Conservation (phyloP, 805 yeast genomes). For the Nadsonia fulvescens region DNA sequence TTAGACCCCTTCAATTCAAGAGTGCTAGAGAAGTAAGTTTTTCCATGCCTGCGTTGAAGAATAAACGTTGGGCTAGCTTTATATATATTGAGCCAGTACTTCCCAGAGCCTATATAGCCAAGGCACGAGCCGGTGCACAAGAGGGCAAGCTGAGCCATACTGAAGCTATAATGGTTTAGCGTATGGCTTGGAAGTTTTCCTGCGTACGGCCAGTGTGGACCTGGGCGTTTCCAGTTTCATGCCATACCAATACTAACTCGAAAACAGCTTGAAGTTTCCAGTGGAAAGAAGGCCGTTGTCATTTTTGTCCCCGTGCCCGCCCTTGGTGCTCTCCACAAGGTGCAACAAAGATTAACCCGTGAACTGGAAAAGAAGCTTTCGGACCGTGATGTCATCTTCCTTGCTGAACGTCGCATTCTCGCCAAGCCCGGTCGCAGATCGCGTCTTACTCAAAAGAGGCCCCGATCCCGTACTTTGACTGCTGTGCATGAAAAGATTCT, state of each 20-base stretch:
- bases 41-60: too few relatives aligned
- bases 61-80: too few relatives aligned
- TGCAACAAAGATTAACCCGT: constrained; percentile 84
- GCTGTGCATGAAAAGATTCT: constrained; percentile 97
- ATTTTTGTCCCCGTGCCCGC: constrained; percentile 96
- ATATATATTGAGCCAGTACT: too few relatives aligned
- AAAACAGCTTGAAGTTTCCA: constrained; percentile 90
- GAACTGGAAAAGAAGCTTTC: constrained; percentile 99
- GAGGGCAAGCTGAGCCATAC: too few relatives aligned
- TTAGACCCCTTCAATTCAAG: constrained; percentile 97
- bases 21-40: constrained; percentile 97
- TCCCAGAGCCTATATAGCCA: too few relatives aligned
- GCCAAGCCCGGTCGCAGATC: constrained; percentile 94
- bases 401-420: constrained; percentile 98
- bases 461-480: constrained; percentile 97
- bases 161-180: too few relatives aligned
- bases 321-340: constrained; percentile 95
- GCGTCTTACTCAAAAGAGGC: constrained; percentile 94
- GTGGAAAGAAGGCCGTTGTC: constrained; percentile 97
- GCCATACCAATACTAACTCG: too few relatives aligned
- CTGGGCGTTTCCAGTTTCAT: too few relatives aligned
- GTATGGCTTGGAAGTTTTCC: too few relatives aligned
- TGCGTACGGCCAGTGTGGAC: too few relatives aligned
- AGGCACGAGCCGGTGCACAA: too few relatives aligned
- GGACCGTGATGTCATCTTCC: constrained; percentile 97